Base-by-base conservation (phyloP, 305 asterid species). In the Nicotiana rustica region DNA sequence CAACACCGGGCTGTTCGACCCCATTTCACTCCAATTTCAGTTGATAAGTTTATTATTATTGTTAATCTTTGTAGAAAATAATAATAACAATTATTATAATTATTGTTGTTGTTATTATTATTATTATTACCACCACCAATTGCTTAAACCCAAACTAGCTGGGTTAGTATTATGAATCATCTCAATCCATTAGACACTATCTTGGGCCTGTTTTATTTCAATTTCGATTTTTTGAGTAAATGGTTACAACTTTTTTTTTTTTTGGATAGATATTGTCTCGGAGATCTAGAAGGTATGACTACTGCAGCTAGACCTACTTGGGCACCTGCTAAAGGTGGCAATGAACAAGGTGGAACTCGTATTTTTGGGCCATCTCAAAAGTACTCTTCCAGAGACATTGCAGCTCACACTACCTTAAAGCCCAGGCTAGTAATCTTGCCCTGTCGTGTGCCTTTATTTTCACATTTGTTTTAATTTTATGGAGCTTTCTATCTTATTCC, bases 261-360 rank as follows among this genome's bases (percentile, higher is more conserved):
- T 6, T 71, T 44, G 41, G 44, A 77, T 67, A 38, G 65, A 35
- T 62, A 21, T 59, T 61, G 2, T 44, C 44, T 29, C 13, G 49
- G 71, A 57, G 61, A 9, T n/a, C 61, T 14, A 4, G 65, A 21
- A 61, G 59, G n/a, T 4, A 95, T 93, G 99, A 95, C 98, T 87
- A 95, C 99, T 15, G 99, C 99, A 33, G 99, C 99, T 7, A 91
- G 98, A 87, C 99, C 99, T 31, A 95, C 98, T 17, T 95, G 99
- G 99, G 99, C 99, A 79, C 99, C 99, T 65, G 99, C 99, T 0
- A 93, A 95, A 85, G 99, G 99, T 78, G 98, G 98, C 71, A 93
- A 94, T 84, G 99, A 94, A 82, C 99, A 95, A 87, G 98, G 99
- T 1, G 99, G 99, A 1, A 85, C 99, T 47, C 91, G 99, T 49